phyloP scores from a whole-genome alignment of 441 rosid genomes.

The Jatropha podagrica region DNA sequence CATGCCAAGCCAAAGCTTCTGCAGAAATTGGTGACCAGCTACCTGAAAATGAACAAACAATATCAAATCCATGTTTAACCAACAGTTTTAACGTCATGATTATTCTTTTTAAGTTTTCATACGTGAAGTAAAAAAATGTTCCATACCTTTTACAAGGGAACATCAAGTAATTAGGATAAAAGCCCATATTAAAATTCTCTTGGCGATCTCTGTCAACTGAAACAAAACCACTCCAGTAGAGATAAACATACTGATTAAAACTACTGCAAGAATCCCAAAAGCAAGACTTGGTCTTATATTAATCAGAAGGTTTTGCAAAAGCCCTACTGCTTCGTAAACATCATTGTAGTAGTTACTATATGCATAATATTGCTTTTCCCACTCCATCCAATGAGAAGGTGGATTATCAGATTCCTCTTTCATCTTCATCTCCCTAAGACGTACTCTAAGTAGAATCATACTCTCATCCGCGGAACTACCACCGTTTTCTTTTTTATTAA shows the following conservation, averaged over 20 bases:
- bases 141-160: too few relatives aligned
- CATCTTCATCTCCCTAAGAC: constrained; percentile 63
- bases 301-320: constrained; percentile 51
- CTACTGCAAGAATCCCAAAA: constrained; percentile 27
- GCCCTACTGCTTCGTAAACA: constrained; percentile 46
- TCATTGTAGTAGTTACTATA: constrained; percentile 45
- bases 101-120: too few relatives aligned
- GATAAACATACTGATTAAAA: constrained; percentile 16
- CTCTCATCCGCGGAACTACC: constrained; percentile 47
- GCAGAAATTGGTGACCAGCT: too few relatives aligned
- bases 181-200: constrained; percentile 9
- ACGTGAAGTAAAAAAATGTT: too few relatives aligned
- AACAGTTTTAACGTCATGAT: too few relatives aligned
- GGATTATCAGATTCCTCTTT: constrained; percentile 50
- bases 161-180: not conserved
- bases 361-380: constrained; percentile 58
- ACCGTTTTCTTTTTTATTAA: constrained; percentile 16
- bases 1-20: too few relatives aligned
- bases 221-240: constrained; percentile 23
- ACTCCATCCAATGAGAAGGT: constrained; percentile 69
- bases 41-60: too few relatives aligned
- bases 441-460: constrained; percentile 54
- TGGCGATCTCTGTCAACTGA: constrained; percentile 14
- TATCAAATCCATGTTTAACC: too few relatives aligned
- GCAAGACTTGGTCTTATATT: constrained; percentile 54